Base-by-base conservation (phyloP, 2,329 filamentous ascomycete species). In the Microcyclospora tardicrescens region DNA sequence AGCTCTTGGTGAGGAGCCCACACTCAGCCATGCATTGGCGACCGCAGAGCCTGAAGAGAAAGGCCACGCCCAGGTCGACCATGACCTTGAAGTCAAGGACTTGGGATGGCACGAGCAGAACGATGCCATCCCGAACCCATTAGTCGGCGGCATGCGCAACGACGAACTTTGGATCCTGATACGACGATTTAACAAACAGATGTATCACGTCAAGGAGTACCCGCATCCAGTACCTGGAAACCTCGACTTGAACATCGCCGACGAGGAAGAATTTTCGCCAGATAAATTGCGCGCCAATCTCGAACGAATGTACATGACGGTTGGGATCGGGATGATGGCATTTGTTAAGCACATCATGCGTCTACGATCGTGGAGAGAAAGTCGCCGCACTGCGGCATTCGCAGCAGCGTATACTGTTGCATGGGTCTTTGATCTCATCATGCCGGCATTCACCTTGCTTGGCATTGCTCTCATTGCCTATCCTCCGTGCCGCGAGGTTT, bases 191-290 rank as follows among this genome's bases (percentile, higher is more conserved):
- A 78, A 87, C 56, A 84, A 84, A 73, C 73, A 77, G 73, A 72
- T 77, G 57, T 77, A 77, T 55, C 71, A 76, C 61, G 81, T 91
- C 49, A 84, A 82, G 56, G 75, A 80, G 19, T 73, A 79, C 8
- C 62, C 70, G 0, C 58, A 69, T 35, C 60, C 73, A 6, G 68
- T 73, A 1, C 70, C 81, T 1, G 81, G 80, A 5, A 75, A 77
- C 11, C 64, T 93, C 29, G 84, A 93, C 57, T 69, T 93, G 42
- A 84, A 86, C 49, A 79, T 84, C 40, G 79, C 83, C 4, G 79
- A 86, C 30, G 79, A 89, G 38, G 84, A 91, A 48, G 81, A 87
- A 41, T 91, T 91, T 57, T 84, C 81, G 0, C 84, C 84, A 0
- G 84, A 91, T 53, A 91, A 91, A 61, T 65, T 93, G 33, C 72